Evolutionary conservation across 306 rosid species (phyloP), one percentile per base, ranked within the genome.

Genomic region (Rosa multiflora): DNA sequence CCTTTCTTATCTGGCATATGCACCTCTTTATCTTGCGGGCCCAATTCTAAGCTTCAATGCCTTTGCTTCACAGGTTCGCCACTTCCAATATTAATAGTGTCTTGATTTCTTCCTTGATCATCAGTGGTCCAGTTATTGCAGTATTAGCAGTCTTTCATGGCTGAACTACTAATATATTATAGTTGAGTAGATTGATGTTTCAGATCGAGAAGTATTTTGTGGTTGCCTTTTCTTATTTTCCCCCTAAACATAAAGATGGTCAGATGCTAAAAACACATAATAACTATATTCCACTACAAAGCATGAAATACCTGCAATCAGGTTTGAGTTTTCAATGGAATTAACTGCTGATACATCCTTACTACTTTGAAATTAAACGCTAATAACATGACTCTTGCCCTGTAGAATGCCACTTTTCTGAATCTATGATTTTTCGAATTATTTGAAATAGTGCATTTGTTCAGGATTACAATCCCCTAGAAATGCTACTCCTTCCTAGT

Each of bases 11-110:
- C 86, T 92, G 96, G 79, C 91, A 47, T 95, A 88, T 83, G 98
- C 99, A 32, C 98, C 98, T 67, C 91, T 95, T 62, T 93, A 95
- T 79, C 89, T 95, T 82, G 89, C 98, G 40, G 99, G 99, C 75
- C 99, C 98, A 75, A 87, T 95, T 64, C 74, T 92, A 81, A 95
- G 91, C 91, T 95, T 91, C 91, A 95, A 95, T 69, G 99, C 98
- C 20, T 95, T 88, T 87, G 97, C 99, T 71, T 88, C 97, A 59
- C 99, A 95, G 98, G 98, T 95, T 32, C 81, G 87, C 81, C 79
- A 74, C 78, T 72, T 29, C 52, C 40, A 37, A 43, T 84, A 40
- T 52, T 71, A 75, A 71, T 76, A 52, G 29, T 70, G 69, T 66
- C 76, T 17, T 67, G 46, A 71, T 75, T 46, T 77, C 72, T 69